Conservation (phyloP, 1,284 basidiomycete species). For the Ustilago curta region DNA sequence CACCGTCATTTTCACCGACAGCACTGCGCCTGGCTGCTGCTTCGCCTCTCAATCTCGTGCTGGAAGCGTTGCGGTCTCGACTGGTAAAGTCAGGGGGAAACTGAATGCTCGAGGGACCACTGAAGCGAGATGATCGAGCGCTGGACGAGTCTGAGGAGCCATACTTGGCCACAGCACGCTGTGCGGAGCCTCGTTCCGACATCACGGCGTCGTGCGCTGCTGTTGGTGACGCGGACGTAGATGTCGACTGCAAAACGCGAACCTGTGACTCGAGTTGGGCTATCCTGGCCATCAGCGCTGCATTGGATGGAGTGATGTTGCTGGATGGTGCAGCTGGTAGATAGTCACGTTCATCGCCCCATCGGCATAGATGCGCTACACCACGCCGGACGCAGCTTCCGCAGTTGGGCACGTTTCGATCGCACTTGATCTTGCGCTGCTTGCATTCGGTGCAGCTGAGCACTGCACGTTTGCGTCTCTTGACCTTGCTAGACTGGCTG, state of each 20-base stretch:
- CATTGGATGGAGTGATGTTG: conserved; percentile 50
- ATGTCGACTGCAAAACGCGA: conserved; percentile 41
- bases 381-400: conserved; percentile 54
- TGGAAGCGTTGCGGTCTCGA: conserved; percentile 21
- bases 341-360: conserved; percentile 58
- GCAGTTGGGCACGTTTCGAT: conserved; percentile 58
- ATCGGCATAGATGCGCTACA: conserved; percentile 54
- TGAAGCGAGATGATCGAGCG: conserved; percentile 34
- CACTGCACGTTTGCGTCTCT: conserved; percentile 50
- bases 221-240: conserved; percentile 21
- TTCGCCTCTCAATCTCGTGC: conserved; percentile 1
- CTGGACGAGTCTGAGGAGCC: conserved; percentile 24
- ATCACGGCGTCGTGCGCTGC: conserved; percentile 12
- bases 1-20: conserved; percentile 8
- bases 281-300: conserved; percentile 53
- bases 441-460: conserved; percentile 58
- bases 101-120: conserved; percentile 23
- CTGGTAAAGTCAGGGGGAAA: conserved; percentile 42
- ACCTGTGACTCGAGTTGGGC: conserved; percentile 52
- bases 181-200: conserved; percentile 21
- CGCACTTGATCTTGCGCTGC: conserved; percentile 60
- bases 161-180: conserved; percentile 11
- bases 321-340: conserved; percentile 30
- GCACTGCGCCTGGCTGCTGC: background rate
- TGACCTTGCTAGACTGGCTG: conserved; percentile 39